Evolutionary conservation across 306 rosid genomes (phyloP).

Genomic region (Rosa persica): DNA sequence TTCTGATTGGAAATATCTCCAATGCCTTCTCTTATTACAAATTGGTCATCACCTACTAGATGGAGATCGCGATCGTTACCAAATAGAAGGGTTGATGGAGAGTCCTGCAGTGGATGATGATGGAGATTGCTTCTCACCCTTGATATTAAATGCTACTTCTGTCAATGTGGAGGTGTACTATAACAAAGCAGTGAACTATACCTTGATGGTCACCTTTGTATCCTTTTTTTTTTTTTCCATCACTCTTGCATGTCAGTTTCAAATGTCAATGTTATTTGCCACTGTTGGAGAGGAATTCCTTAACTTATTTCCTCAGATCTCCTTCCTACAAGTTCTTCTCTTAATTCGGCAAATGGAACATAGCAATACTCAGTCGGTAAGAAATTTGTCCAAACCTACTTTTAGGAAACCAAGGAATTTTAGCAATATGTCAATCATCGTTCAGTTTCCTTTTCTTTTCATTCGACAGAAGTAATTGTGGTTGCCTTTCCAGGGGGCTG

Average conservation of each 20-base stretch:
- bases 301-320: conserved; percentile 60
- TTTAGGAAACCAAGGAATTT: not conserved
- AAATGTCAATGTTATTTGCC: conserved; percentile 21
- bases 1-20: not conserved
- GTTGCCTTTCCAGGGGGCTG: conserved; percentile 73
- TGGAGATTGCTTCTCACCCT: conserved; percentile 89
- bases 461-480: conserved; percentile 7
- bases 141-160: conserved; percentile 82
- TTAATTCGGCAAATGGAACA: conserved; percentile 99
- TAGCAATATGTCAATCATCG: not conserved
- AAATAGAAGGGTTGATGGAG: conserved; percentile 88
- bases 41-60: conserved; percentile 41
- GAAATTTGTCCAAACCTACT: conserved; percentile 25
- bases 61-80: conserved; percentile 76
- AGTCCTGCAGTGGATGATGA: conserved; percentile 87
- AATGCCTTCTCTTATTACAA: conserved; percentile 12
- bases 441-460: not conserved
- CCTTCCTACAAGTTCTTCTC: conserved; percentile 96
- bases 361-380: conserved; percentile 96
- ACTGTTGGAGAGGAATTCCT: conserved; percentile 42
- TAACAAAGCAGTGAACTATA: conserved; percentile 96
- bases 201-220: conserved; percentile 99
- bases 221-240: conserved; percentile 46
- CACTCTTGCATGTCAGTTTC: conserved; percentile 17
- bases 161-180: conserved; percentile 90